phyloP scores from a whole-genome alignment of 1,284 basidiomycete species.

The Marasmius fiardii region DNA sequence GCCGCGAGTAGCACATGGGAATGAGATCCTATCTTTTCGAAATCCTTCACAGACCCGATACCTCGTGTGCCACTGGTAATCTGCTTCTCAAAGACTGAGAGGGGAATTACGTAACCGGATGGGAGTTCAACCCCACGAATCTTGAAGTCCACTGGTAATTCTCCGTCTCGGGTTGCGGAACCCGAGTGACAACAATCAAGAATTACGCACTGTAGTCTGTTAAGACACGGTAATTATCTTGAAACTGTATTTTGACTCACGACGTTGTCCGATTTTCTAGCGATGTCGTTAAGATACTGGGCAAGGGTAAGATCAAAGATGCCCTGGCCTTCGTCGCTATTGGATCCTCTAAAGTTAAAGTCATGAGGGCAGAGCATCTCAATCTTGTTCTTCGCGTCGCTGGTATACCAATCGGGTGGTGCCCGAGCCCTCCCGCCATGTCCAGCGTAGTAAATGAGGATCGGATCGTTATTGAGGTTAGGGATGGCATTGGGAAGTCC shows the following conservation, averaged over 20 bases:
- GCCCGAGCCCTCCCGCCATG: constrained; percentile 20
- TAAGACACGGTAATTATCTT: not conserved
- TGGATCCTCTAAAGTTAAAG: not conserved
- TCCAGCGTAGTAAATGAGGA: constrained; percentile 28
- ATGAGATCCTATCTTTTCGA: not conserved
- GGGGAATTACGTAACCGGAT: not conserved
- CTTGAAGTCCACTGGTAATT: not conserved
- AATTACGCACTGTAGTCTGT: constrained; percentile 1
- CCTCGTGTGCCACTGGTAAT: not conserved
- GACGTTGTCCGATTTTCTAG: constrained; percentile 2
- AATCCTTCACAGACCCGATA: not conserved
- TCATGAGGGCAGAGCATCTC: constrained; percentile 16
- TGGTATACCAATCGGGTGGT: too few relatives aligned
- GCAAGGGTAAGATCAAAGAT: not conserved
- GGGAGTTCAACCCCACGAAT: constrained; percentile 7
- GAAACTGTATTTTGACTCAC: not conserved
- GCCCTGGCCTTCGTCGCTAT: not conserved
- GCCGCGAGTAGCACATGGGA: constrained; percentile 8
- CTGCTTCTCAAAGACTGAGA: not conserved
- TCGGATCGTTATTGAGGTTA: constrained; percentile 21
- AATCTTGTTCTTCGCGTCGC: constrained; percentile 3
- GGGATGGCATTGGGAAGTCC: constrained; percentile 11
- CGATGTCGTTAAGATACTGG: not conserved
- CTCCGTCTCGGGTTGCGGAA: constrained; percentile 1
- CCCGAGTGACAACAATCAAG: constrained; percentile 8